Conservation (phyloP, 495 filamentous ascomycete genomes). For the Podospora australis region DNA sequence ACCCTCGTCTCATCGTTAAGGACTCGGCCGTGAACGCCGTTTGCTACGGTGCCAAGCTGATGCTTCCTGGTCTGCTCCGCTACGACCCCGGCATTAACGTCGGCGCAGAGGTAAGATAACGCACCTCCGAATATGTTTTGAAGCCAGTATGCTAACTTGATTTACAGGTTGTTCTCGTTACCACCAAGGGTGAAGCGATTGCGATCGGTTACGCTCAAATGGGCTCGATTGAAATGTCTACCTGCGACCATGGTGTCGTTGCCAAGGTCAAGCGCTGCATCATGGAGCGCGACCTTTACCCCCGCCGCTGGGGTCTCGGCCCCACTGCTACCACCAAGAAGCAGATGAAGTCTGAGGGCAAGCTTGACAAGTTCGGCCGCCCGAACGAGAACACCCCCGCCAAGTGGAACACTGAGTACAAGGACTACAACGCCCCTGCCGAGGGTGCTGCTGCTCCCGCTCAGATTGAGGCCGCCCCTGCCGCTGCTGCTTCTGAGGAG, state of each 20-base stretch:
- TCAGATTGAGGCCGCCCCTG: constrained; percentile 31
- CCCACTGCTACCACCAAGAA: constrained; percentile 92
- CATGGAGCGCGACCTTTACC: constrained; percentile 98
- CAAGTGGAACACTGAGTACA: constrained; percentile 75
- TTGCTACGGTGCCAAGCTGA: constrained; percentile 96
- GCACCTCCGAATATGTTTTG: not conserved
- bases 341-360: constrained; percentile 96
- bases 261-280: constrained; percentile 96
- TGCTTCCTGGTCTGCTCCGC: constrained; percentile 89
- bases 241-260: constrained; percentile 92
- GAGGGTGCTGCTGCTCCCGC: constrained; percentile 26
- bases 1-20: constrained; percentile 96
- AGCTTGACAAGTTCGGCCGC: constrained; percentile 94
- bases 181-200: constrained; percentile 97
- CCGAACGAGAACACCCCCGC: constrained; percentile 86
- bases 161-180: constrained; percentile 89
- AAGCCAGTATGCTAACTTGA: constrained; percentile 50
- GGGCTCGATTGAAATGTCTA: constrained; percentile 54
- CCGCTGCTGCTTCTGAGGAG: constrained; percentile 18
- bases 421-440: constrained; percentile 73
- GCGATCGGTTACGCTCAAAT: constrained; percentile 93
- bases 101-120: constrained; percentile 22
- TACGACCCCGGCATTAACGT: constrained; percentile 74
- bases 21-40: constrained; percentile 93
- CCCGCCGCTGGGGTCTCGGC: constrained; percentile 88